Percentiles rank a stretch among this genome's conserved stretches.
phyloP scores from a whole-genome alignment of 2,329 filamentous ascomycete species.

The Aspergillus carbonarius region DNA sequence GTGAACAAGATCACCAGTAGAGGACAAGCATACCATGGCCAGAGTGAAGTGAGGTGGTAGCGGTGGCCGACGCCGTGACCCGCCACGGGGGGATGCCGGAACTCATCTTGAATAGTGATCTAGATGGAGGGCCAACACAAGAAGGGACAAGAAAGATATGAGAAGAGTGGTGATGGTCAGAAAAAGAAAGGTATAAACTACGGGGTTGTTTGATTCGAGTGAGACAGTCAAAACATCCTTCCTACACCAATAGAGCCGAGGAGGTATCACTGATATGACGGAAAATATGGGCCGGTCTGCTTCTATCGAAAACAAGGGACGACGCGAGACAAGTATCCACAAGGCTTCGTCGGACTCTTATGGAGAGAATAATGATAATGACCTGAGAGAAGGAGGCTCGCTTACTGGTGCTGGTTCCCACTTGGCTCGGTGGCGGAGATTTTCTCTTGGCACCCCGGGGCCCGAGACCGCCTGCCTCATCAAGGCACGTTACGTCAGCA shows the following conservation, averaged over 20 bases:
- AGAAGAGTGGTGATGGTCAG: conserved; percentile 14
- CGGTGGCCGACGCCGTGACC: conserved; percentile 30
- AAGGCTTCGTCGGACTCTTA: background rate
- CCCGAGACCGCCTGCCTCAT: conserved; percentile 8
- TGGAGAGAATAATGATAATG: background rate
- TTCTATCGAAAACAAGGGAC: background rate
- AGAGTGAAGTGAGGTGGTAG: conserved; percentile 29
- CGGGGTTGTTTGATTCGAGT: conserved; percentile 14
- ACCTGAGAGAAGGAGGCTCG: background rate
- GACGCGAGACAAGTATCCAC: background rate
- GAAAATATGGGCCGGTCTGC: background rate
- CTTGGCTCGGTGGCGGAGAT: conserved; percentile 12
- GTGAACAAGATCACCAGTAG: background rate
- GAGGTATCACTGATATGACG: background rate
- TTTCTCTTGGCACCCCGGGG: conserved; percentile 1
- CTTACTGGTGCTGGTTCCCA: background rate
- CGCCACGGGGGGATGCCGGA: conserved; percentile 43
- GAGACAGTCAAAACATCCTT: conserved; percentile 13
- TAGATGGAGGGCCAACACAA: conserved; percentile 13
- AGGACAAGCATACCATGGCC: conserved; percentile 32
- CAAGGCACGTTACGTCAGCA: conserved; percentile 11
- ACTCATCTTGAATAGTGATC: conserved; percentile 33
- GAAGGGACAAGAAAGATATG: conserved; percentile 12
- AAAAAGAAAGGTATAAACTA: conserved; percentile 18
- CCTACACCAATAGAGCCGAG: conserved; percentile 13